Conservation (phyloP, 2,329 filamentous ascomycete species). For the Hypoxylon sp. region DNA sequence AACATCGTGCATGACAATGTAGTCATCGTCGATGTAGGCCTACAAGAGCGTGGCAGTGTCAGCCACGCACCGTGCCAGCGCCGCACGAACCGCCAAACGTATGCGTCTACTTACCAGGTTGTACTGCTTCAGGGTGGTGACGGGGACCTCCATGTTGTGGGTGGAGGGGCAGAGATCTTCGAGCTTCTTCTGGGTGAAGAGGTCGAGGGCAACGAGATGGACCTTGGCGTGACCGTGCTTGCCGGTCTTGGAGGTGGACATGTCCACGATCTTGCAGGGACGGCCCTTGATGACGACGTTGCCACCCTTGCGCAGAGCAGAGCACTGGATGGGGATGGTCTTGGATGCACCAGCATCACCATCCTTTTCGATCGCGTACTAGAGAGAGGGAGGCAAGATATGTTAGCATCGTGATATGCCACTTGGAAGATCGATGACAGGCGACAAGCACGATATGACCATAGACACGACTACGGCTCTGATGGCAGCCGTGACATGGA, state of each 20-base stretch:
- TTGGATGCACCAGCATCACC: conserved; percentile 94
- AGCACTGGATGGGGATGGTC: conserved; percentile 99
- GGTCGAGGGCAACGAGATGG: conserved; percentile 96
- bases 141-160: conserved; percentile 97
- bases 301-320: conserved; percentile 99
- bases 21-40: conserved; percentile 91
- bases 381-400: conserved; percentile 19
- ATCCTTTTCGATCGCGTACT: conserved; percentile 80
- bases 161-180: conserved; percentile 99
- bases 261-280: conserved; percentile 99
- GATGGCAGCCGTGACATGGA: neutral
- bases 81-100: neutral
- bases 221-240: conserved; percentile 99
- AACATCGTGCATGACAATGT: conserved; percentile 91
- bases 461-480: neutral
- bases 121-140: conserved; percentile 96
- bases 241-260: conserved; percentile 99
- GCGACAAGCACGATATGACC: neutral
- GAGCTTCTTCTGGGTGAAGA: conserved; percentile 99
- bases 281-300: conserved; percentile 98
- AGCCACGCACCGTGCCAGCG: neutral
- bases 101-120: conserved; percentile 49
- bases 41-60: conserved; percentile 65
- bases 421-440: conserved; percentile 1
- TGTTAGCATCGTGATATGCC: conserved; percentile 29